phyloP scores from a whole-genome alignment of 768 basidiomycete species.

The Piloderma croceum region DNA sequence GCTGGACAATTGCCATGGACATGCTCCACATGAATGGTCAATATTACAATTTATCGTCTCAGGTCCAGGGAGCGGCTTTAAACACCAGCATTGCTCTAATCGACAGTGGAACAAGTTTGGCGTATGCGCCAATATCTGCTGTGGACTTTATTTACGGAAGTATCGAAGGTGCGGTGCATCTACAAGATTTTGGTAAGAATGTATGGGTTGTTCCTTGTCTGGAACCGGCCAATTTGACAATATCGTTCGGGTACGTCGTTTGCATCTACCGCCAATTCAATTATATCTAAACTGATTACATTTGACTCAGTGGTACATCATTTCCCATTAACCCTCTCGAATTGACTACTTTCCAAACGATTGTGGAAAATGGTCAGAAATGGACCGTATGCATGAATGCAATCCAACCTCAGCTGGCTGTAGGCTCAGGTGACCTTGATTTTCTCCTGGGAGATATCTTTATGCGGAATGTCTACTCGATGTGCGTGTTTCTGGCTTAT shows the following conservation, averaged over 20 bases:
- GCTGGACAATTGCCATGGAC: conserved; percentile 40
- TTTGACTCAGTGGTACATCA: conserved; percentile 20
- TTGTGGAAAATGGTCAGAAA: conserved; percentile 22
- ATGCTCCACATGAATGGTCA: conserved; percentile 31
- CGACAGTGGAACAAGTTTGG: conserved; percentile 40
- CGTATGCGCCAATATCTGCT: conserved; percentile 29
- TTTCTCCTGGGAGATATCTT: conserved; percentile 39
- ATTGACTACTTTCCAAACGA: conserved; percentile 26
- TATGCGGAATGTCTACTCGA: conserved; percentile 41
- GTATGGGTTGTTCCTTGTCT: conserved; percentile 43
- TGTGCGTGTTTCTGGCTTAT: conserved; percentile 22
- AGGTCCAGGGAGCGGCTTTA: conserved; percentile 23
- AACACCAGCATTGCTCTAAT: conserved; percentile 33
- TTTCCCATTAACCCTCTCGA: conserved; percentile 43
- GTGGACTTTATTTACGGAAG: conserved; percentile 34
- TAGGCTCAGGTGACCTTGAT: conserved; percentile 27
- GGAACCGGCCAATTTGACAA: conserved; percentile 35
- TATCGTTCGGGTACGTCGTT: conserved; percentile 41
- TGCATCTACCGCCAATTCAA: conserved; percentile 33
- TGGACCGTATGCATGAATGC: conserved; percentile 36
- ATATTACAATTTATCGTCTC: conserved; percentile 23
- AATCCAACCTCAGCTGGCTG: conserved; percentile 24
- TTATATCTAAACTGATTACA: conserved; percentile 1
- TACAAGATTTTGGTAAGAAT: conserved; percentile 22
- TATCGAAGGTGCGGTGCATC: conserved; percentile 31